Percentiles rank a stretch among this genome's conserved stretches.
phyloP scores from a whole-genome alignment of 495 filamentous ascomycete genomes.

The Pseudevernia furfuracea region DNA sequence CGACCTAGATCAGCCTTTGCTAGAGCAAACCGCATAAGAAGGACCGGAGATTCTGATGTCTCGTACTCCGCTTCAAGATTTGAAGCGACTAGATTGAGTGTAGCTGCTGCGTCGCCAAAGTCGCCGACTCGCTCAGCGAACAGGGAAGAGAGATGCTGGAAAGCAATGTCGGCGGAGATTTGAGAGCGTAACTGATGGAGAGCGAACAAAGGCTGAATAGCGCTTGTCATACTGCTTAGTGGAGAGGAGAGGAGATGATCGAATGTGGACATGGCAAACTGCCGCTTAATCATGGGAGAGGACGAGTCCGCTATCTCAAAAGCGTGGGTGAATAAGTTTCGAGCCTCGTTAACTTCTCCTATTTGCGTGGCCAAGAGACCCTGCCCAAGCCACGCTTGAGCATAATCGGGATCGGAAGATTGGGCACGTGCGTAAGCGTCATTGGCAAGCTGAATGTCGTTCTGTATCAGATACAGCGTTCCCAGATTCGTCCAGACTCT shows the following conservation, averaged over 20 bases:
- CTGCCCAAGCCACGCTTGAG: conserved; percentile 89
- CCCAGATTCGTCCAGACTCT: conserved; percentile 88
- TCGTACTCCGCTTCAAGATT: conserved; percentile 76
- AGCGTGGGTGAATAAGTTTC: conserved; percentile 84
- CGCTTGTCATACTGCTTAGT: conserved; percentile 49
- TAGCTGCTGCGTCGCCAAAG: conserved; percentile 52
- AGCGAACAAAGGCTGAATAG: conserved; percentile 77
- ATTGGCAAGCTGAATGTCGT: conserved; percentile 75
- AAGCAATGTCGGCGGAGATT: conserved; percentile 55
- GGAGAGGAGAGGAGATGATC: conserved; percentile 58
- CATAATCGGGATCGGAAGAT: conserved; percentile 86
- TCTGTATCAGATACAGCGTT: conserved; percentile 73
- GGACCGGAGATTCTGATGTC: conserved; percentile 60
- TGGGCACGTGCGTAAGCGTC: conserved; percentile 85
- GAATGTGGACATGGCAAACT: conserved; percentile 71
- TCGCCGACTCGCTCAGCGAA: conserved; percentile 74
- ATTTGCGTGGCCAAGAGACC: conserved; percentile 70
- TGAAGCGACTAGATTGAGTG: conserved; percentile 56
- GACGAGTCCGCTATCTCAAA: conserved; percentile 83
- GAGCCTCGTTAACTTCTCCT: conserved; percentile 68
- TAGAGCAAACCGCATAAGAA: conserved; percentile 68
- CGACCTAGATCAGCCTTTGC: conserved; percentile 85
- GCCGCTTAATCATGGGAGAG: conserved; percentile 59
- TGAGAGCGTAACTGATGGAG: conserved; percentile 71
- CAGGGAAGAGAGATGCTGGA: conserved; percentile 70